Base-by-base conservation (phyloP, 139 green algal genomes). In the Edaphochlamys debaryana region DNA sequence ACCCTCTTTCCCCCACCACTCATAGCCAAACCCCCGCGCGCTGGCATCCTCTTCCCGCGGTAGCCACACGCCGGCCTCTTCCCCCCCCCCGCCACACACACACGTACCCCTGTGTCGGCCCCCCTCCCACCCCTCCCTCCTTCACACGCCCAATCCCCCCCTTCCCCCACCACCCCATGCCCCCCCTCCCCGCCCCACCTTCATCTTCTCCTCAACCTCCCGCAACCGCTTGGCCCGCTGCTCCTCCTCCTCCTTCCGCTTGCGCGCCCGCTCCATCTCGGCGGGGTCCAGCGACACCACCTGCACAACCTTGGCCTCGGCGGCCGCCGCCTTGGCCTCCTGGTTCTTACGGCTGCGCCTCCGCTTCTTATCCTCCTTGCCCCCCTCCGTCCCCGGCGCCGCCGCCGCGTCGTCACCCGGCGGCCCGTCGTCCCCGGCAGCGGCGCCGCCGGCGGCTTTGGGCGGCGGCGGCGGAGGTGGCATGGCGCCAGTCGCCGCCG, bases 301-400 rank as follows among this genome's bases (percentile, higher is more conserved):
- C 67, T 91, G 89, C 54, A 95, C 90, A 41, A 87, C 85, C 38
- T n/a, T n/a, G n/a, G n/a, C n/a, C n/a, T n/a, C n/a, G n/a, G 92
- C 70, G 2, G 81, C 80, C 54, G 80, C 84, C n/a, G 87, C 85
- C 63, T 85, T 79, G 69, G 80, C 69, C n/a, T 78, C 66, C n/a
- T n/a, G n/a, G n/a, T n/a, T n/a, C n/a, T n/a, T n/a, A n/a, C n/a
- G n/a, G n/a, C n/a, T n/a, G n/a, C n/a, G n/a, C n/a, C n/a, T n/a
- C n/a, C n/a, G n/a, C n/a, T n/a, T n/a, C n/a, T n/a, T n/a, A n/a
- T n/a, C n/a, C n/a, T n/a, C n/a, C n/a, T n/a, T 66, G 70, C 54
- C 41, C 29, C 41, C 58, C 37, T 63, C 58, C 58, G 74, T 58
- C 13, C 50, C 60, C 17, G 38, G 40, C 38, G 42, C 40, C 29